Evolutionary conservation across 306 rosid genomes (phyloP), one percentile per base, ranked within the genome.

Genomic region (Prosopis cineraria): DNA sequence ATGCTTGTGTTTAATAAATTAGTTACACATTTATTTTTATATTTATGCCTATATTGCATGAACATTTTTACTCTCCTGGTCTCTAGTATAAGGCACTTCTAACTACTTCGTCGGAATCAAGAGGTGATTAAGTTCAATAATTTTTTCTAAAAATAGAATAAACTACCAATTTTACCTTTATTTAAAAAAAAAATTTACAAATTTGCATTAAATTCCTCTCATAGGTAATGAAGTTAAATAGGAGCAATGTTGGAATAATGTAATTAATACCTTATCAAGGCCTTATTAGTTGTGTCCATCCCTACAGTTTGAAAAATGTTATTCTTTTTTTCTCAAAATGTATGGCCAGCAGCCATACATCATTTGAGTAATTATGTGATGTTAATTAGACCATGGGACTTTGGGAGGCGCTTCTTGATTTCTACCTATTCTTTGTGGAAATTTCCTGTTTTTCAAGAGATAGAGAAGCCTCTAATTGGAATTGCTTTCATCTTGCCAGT

Each of bases 391-490:
- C 17, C 40, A 67, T 53, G 20, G 12, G 45, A 40, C 36, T 47
- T 37, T 40, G 55, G 19, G 68, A 10, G 70, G 66, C n/a, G 22
- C 68, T 58, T 55, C 66, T 55, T 58, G 27, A 58, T 27, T 58
- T 58, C 34, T 25, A 10, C 19, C 66, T 13, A 59, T 39, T 39
- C 13, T 59, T 29, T 59, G 39, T 30, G 16, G 37, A 31, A 59
- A 29, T 59, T 58, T 58, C 34, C 34, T 25, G 5, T 27, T 58
- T 27, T 58, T 58, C 36, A 25, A 12, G 19, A 58, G 53, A 24
- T 22, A 68, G 72, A 68, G 36, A 37, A 67, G 52, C 72, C 72
- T 68, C 22, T 68, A 19, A 22, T 43, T 24, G 72, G 34, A 68
- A 8, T 45, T 47, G 27, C 31, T 25, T 68, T 14, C 14, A 22